Conservation (phyloP, 441 rosid genomes). For the Breynia disticha region DNA sequence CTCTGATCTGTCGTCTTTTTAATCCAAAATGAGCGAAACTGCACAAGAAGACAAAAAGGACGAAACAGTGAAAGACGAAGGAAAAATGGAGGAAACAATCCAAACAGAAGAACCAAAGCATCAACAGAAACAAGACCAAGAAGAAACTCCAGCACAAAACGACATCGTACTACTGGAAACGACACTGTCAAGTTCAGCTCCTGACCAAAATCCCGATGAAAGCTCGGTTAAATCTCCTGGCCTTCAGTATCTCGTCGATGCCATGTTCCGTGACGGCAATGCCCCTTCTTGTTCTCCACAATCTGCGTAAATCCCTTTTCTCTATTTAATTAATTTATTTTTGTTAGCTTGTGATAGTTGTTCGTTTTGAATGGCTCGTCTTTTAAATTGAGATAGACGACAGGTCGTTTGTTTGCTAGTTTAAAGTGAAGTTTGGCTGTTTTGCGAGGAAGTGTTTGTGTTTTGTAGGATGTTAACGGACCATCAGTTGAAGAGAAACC, state of each 20-base stretch:
- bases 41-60: not conserved
- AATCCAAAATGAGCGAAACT: not conserved
- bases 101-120: not conserved
- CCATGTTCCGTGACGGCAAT: not conserved
- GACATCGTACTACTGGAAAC: not conserved
- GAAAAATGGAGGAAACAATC: not conserved
- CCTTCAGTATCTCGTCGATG: not conserved
- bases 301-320: not conserved
- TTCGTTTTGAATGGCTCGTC: too few relatives aligned
- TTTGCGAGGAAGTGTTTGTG: not conserved
- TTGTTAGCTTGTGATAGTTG: too few relatives aligned
- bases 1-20: too few relatives aligned
- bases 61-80: not conserved
- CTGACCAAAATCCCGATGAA: not conserved
- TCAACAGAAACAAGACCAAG: not conserved
- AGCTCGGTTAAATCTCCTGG: not conserved
- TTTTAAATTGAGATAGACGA: too few relatives aligned
- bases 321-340: too few relatives aligned
- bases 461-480: not conserved
- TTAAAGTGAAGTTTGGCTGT: too few relatives aligned
- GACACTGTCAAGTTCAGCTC: not conserved
- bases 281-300: not conserved
- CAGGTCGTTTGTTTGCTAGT: too few relatives aligned
- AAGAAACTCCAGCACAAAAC: not conserved
- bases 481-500: conserved; percentile 7